phyloP scores from a whole-genome alignment of 352 stramenopile genomes.

The Thalassiosira hispida region DNA sequence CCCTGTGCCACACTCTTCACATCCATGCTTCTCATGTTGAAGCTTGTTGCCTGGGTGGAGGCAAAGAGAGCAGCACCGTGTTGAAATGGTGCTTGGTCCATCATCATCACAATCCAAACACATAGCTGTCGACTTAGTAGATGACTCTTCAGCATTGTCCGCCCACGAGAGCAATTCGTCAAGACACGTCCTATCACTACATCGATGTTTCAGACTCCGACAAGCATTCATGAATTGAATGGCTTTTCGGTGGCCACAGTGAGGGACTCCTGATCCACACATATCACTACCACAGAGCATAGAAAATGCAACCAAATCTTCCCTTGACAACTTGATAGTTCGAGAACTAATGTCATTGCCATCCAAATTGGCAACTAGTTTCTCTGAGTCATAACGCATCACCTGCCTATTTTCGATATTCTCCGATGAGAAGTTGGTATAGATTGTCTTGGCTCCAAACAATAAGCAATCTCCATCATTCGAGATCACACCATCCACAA shows the following conservation, averaged over 20 bases:
- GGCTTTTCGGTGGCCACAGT: constrained; percentile 75
- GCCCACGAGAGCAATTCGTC: constrained; percentile 66
- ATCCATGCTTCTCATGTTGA: constrained; percentile 75
- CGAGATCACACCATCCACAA: constrained; percentile 82
- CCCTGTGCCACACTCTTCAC: constrained; percentile 69
- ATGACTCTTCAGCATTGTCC: constrained; percentile 1
- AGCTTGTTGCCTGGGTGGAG: constrained; percentile 65
- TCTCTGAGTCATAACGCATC: constrained; percentile 65
- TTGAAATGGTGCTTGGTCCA: constrained; percentile 27
- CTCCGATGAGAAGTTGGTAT: constrained; percentile 76
- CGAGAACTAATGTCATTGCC: constrained; percentile 21
- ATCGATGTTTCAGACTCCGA: constrained; percentile 56
- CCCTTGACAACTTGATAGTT: constrained; percentile 53
- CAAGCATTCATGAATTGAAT: constrained; percentile 76
- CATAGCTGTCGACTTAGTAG: constrained; percentile 5
- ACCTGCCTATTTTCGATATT: constrained; percentile 71
- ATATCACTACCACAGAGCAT: constrained; percentile 79
- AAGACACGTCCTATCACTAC: constrained; percentile 48
- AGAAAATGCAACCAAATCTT: constrained; percentile 79
- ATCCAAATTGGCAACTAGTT: constrained; percentile 42
- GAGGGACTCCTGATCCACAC: constrained; percentile 60
- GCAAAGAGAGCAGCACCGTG: constrained; percentile 64
- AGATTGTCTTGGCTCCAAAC: constrained; percentile 76
- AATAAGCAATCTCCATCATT: constrained; percentile 83
- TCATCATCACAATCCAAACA: constrained; percentile 39